Evolutionary conservation across 768 basidiomycete species (phyloP).

Genomic region (Lyophyllum shimeji): DNA sequence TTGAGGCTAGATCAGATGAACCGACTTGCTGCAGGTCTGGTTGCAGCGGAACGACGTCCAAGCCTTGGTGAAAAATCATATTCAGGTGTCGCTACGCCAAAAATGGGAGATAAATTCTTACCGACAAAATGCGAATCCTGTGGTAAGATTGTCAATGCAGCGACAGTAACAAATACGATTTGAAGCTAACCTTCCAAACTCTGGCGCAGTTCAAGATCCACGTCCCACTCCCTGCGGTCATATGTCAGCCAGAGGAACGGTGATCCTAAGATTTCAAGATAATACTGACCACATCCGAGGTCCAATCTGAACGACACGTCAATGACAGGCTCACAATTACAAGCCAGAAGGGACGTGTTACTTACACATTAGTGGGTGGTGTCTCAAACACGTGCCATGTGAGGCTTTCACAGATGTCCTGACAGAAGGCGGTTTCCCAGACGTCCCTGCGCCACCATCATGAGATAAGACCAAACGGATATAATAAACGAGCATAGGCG

Average conservation of each 20-base stretch:
- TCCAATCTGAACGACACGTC: conserved; percentile 48
- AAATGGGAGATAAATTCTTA: conserved; percentile 18
- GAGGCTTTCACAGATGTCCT: conserved; percentile 53
- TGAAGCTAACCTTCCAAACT: conserved; percentile 55
- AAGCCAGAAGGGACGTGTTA: conserved; percentile 18
- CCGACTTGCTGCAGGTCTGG: conserved; percentile 65
- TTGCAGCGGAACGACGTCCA: conserved; percentile 73
- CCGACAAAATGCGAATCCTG: conserved; percentile 66
- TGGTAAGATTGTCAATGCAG: conserved; percentile 1
- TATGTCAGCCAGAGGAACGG: not conserved
- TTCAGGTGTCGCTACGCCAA: not conserved
- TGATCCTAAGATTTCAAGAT: not conserved
- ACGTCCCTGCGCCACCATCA: conserved; percentile 51
- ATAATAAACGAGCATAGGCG: not conserved
- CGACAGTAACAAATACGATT: conserved; percentile 12
- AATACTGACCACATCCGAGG: conserved; percentile 64
- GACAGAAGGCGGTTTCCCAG: conserved; percentile 61
- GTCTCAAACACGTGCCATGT: conserved; percentile 66
- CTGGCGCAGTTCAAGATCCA: conserved; percentile 71
- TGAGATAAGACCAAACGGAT: conserved; percentile 2
- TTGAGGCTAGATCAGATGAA: conserved; percentile 51
- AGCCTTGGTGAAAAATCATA: conserved; percentile 35
- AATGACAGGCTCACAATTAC: conserved; percentile 1
- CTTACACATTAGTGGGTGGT: conserved; percentile 61
- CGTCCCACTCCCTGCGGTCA: conserved; percentile 57